Conservation (phyloP, 2,329 filamentous ascomycete species). For the Penicillium sp. region DNA sequence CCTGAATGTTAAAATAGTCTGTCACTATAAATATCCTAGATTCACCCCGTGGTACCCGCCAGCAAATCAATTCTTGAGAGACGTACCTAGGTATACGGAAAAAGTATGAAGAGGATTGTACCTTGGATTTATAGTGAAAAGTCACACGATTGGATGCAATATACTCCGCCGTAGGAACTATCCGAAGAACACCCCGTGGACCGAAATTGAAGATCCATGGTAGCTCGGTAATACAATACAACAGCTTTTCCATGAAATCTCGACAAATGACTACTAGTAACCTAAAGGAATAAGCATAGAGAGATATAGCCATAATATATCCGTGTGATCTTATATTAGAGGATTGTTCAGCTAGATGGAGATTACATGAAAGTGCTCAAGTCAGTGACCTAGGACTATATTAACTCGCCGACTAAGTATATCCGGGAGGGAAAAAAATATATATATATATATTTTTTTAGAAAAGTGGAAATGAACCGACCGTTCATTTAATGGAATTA, state of each 20-base stretch:
- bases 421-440: neutral
- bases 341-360: neutral
- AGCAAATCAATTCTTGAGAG: neutral
- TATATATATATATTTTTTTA: too few species aligned
- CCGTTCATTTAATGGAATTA: neutral
- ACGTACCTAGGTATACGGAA: neutral
- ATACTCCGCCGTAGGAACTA: constrained; percentile 7
- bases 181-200: neutral
- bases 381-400: neutral
- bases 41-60: neutral
- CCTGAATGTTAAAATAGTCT: too few species aligned
- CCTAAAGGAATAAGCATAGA: neutral
- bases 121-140: neutral
- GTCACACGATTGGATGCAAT: neutral
- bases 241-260: neutral
- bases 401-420: neutral
- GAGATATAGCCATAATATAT: neutral
- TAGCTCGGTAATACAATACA: neutral
- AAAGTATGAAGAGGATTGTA: neutral
- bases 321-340: neutral
- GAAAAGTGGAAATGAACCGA: neutral
- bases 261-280: too few species aligned
- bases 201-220: constrained; percentile 1
- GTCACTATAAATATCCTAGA: neutral
- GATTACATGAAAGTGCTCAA: neutral